phyloP scores from a whole-genome alignment of 2,329 filamentous ascomycete species.

The Huntiella bhutanensis region DNA sequence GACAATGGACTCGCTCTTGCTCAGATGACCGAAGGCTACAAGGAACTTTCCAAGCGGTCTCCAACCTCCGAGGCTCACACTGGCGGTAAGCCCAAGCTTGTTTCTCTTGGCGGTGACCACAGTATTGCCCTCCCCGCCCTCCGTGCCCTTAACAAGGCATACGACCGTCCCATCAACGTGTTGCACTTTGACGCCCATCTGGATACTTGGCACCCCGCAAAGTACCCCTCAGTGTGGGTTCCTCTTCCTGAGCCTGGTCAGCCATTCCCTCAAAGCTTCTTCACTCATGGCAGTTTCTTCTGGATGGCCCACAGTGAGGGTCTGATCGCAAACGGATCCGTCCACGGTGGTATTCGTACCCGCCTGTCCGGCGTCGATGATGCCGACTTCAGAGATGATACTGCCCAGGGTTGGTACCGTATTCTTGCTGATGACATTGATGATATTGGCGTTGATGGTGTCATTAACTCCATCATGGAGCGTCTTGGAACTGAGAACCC shows the following conservation, averaged over 20 bases:
- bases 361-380: slow-evolving; percentile 45
- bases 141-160: slow-evolving; percentile 41
- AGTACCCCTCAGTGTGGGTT: slow-evolving; percentile 61
- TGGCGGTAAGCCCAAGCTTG: slow-evolving; percentile 30
- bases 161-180: slow-evolving; percentile 45
- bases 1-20: slow-evolving; percentile 65
- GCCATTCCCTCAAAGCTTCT: slow-evolving; percentile 28
- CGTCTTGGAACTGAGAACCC: slow-evolving; percentile 56
- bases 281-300: slow-evolving; percentile 85
- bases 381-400: slow-evolving; percentile 50
- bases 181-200: slow-evolving; percentile 62
- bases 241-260: slow-evolving; percentile 22
- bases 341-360: slow-evolving; percentile 70
- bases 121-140: slow-evolving; percentile 51
- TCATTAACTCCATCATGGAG: slow-evolving; percentile 51
- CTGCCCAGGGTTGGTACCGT: slow-evolving; percentile 52
- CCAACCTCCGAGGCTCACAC: slow-evolving; percentile 17
- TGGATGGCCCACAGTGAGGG: slow-evolving; percentile 72
- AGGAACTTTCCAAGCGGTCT: slow-evolving; percentile 36
- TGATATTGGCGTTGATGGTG: slow-evolving; percentile 52
- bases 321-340: slow-evolving; percentile 52
- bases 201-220: slow-evolving; percentile 68
- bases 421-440: slow-evolving; percentile 77
- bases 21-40: slow-evolving; percentile 71
- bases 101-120: slow-evolving; percentile 58